These are phyloP conservation scores for Solanum sparsipilum DNA, from an alignment of 257 asterid species.

Conservation along the genomic window DNA sequence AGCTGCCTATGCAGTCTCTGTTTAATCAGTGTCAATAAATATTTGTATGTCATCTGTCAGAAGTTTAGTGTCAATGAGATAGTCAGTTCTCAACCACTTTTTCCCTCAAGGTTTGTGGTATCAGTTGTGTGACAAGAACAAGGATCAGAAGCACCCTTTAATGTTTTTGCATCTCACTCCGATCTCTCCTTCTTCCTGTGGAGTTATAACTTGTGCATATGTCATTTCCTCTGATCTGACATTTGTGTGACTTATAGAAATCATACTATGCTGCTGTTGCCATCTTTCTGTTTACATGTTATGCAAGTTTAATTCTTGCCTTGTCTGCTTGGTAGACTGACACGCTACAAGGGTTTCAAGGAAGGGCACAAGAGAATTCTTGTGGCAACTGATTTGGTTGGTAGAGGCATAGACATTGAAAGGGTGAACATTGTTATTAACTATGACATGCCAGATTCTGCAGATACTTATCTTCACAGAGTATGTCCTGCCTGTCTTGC, in stretches of 20 bases:
- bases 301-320: background rate
- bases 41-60: background rate
- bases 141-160: background rate
- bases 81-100: background rate
- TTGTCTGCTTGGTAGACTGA: constrained; percentile 37
- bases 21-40: background rate
- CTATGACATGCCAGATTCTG: constrained; percentile 96
- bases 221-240: background rate
- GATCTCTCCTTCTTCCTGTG: background rate
- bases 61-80: background rate
- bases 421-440: constrained; percentile 87
- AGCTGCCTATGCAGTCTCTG: background rate
- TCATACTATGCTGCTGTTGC: background rate
- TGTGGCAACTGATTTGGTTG: constrained; percentile 91
- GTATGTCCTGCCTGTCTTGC: constrained; percentile 15
- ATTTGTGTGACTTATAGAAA: background rate
- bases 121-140: background rate
- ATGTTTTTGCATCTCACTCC: background rate
- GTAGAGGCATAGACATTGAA: constrained; percentile 89
- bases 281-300: background rate
- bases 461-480: constrained; percentile 89
- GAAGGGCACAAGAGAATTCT: constrained; percentile 94
- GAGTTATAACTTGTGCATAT: background rate
- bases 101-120: background rate
- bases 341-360: constrained; percentile 80